Evolutionary conservation across 2,329 filamentous ascomycete genomes (phyloP).

Genomic region (Nemania sp.): DNA sequence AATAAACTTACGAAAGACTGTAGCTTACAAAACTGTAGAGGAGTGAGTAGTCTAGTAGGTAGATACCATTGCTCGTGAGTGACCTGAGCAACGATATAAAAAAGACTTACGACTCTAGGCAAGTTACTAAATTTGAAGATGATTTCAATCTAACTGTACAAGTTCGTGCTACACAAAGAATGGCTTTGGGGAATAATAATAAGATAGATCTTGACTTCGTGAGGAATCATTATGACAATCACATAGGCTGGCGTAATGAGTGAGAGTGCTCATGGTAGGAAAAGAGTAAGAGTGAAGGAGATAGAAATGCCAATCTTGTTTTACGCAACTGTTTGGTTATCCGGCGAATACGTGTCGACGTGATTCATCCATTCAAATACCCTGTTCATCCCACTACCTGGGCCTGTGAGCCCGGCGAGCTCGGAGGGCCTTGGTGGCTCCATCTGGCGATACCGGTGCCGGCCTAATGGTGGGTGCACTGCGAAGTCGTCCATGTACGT

Average conservation of each 20-base stretch:
- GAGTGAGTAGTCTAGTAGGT: too few relatives aligned
- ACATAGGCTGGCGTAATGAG: slow-evolving; percentile 9
- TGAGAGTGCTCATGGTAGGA: not conserved
- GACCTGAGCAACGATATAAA: too few relatives aligned
- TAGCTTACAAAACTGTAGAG: not conserved
- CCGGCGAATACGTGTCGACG: slow-evolving; percentile 31
- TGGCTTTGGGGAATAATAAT: slow-evolving; percentile 1
- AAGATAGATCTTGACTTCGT: slow-evolving; percentile 24
- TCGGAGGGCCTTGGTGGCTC: slow-evolving; percentile 37
- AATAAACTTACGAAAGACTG: slow-evolving; percentile 14
- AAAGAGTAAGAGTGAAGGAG: not conserved
- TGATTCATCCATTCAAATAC: slow-evolving; percentile 41
- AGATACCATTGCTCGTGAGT: slow-evolving; percentile 6
- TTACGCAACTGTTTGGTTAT: slow-evolving; percentile 25
- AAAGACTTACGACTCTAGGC: not conserved
- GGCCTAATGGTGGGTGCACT: slow-evolving; percentile 31
- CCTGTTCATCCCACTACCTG: slow-evolving; percentile 41
- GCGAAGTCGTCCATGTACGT: slow-evolving; percentile 36
- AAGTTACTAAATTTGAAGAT: slow-evolving; percentile 10
- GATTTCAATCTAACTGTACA: slow-evolving; percentile 26
- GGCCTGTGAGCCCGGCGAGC: slow-evolving; percentile 40
- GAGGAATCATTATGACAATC: slow-evolving; percentile 14
- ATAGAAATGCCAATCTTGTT: not conserved
- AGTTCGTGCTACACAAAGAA: slow-evolving; percentile 7
- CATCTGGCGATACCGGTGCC: slow-evolving; percentile 33